Conservation (phyloP, 768 basidiomycete species). For the Porphyrellus cyaneotinctus region DNA sequence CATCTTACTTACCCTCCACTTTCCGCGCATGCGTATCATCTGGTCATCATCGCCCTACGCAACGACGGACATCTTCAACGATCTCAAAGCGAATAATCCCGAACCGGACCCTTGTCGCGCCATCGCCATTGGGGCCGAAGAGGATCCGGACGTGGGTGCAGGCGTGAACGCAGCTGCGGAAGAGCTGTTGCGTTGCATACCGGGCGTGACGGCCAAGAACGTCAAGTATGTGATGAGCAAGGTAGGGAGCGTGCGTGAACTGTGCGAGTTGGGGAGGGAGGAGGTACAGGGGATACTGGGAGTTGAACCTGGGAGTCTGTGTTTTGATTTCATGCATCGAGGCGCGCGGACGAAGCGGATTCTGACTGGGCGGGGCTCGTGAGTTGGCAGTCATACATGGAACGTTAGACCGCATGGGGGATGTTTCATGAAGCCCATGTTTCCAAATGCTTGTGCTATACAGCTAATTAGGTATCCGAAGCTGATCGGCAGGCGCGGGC, state of each 20-base stretch:
- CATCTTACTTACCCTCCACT: constrained; percentile 81
- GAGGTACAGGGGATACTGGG: constrained; percentile 75
- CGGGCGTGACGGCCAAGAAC: constrained; percentile 83
- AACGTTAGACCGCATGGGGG: too few species aligned
- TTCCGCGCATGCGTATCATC: constrained; percentile 89
- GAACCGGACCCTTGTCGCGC: constrained; percentile 82
- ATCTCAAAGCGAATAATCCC: constrained; percentile 73
- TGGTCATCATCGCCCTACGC: constrained; percentile 97
- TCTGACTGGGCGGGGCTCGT: not conserved
- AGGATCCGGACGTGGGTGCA: constrained; percentile 60
- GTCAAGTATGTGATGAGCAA: constrained; percentile 78
- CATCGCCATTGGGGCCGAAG: constrained; percentile 76
- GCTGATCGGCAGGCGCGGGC: too few species aligned
- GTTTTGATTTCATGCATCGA: constrained; percentile 78
- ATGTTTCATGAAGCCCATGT: too few species aligned
- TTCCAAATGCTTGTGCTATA: too few species aligned
- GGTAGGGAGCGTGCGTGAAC: constrained; percentile 70
- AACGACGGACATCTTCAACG: constrained; percentile 87
- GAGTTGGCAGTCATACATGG: not conserved
- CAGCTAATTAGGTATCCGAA: too few species aligned
- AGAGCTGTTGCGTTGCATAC: constrained; percentile 77
- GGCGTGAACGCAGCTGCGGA: constrained; percentile 74
- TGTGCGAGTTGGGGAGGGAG: constrained; percentile 59
- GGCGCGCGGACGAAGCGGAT: constrained; percentile 41
- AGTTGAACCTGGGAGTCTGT: constrained; percentile 72